Base-by-base conservation (phyloP, 148 eudicot species). In the Vaccinium myrtillus region DNA sequence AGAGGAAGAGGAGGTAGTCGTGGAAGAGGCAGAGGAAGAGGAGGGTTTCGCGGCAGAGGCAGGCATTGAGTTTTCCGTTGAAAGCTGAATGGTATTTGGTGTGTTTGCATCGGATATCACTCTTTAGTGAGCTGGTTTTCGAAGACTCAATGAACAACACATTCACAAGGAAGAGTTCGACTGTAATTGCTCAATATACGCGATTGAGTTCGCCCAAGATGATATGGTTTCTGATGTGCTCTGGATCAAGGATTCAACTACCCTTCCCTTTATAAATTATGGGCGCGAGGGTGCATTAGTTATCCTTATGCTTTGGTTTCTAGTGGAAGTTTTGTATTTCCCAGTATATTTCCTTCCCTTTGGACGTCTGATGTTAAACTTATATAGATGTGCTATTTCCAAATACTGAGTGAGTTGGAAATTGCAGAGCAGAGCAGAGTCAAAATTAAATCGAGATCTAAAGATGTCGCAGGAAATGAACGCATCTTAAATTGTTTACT, bases 1-100 rank as follows among this genome's bases (percentile, higher is more conserved):
- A 67, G 90, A 48, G 89, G 95, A 5, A 70, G 94, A 3, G 55
- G 87, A 1, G 77, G 88, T 7, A 84, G 91, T 1, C 79, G 92
- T 81, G 92, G 95, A 49, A 77, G 91, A 56, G 91, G 90, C 19
- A 71, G 95, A 84, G 92, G 93, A 12, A 67, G 90, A 46, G 89
- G 93, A 3, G 73, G 88, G 19, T 83, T 90, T 1, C 79, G 91
- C 76, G 91, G 95, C 43, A 77, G 91, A 86, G 92, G 94, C 27
- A 80, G 92, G 32, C 55, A 83, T 30, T 89, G 88, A 90, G 69
- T 54, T 54, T 54, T 76, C 27, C 21, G 13, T 8, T 7, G 56
- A 11, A 82, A 70, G 27, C 6, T 8, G 10, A 65, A 71, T 8
- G 19, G 18, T 67, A 3, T 27, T 82, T 49, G 27, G 8, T 19